Evolutionary conservation across 169 alveolate genomes (phyloP), one percentile per base, ranked within the genome.

Genomic region (Eimeria falciformis): DNA sequence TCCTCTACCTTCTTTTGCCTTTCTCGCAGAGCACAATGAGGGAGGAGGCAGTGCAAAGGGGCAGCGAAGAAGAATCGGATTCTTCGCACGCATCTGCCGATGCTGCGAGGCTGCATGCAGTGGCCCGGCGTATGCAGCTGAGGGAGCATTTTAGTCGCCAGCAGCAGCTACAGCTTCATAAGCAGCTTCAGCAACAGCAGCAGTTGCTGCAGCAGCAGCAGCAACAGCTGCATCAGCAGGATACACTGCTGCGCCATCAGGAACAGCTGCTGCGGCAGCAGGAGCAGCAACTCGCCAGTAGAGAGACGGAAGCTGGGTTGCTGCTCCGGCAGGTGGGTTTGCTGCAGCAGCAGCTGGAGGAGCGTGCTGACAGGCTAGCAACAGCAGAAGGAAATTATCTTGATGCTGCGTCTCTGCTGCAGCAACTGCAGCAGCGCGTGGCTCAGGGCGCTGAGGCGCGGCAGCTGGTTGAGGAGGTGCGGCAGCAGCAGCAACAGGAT

Each of bases 151-250:
- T 75, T 6, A 55, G 77, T 50, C 50, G 89, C 56, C 89, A 81
- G 45, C 89, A 81, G 77, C 89, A 81, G 29, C 75, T 81, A 25
- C 89, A 81, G 77, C 89, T 81, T 21, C 89, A 81, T 75, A 81
- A 81, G 77, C 89, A 81, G 47, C 89, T 81, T 50, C 89, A 81
- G 27, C 89, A 81, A 56, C 89, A 81, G 65, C 89, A 81, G 89
- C 89, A 81, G 89, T 56, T 81, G 77, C 73, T 81, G 89, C 77
- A 81, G 23, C 89, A 79, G 89, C 89, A 81, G 77, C 89, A 81
- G n/a, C 89, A 81, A 75, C 89, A 81, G 65, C 73, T 81, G 58
- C 89, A 81, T 56, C 89, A 81, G 89, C 89, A 81, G 53, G 77
- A 81, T 11, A 75, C 77, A 37, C 43, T 81, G 89, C 56, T 81